Evolutionary conservation across 192 early-diverging fungal species (phyloP), one percentile per base, ranked within the genome.

Genomic region (Rhizophagus clarus): DNA sequence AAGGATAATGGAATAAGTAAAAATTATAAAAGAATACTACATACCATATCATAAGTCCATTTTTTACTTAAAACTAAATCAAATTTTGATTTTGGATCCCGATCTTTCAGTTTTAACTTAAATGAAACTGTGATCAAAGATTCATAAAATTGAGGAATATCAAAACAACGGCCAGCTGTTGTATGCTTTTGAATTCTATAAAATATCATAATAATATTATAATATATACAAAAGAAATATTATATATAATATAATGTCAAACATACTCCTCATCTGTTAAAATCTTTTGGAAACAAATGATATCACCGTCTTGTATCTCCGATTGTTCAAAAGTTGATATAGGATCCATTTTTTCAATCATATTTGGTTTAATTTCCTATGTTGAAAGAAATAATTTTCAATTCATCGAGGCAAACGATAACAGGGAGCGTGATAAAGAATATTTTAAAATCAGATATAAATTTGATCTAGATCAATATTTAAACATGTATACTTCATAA

Each of bases 291-390:
- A 93, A 92, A 79, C 89, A 93, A 72, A 99, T 89, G 72, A 99
- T 98, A 81, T 99, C 98, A 49, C 98, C 98, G 72, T 93, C 94
- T 82, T 95, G 93, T 66, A 99, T 91, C 81, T 99, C 98, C 17
- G 93, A 91, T 34, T 84, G 69, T 4, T 68, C 62, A 82, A 97
- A 97, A 2, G 93, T 93, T 34, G 75, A 34, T 42, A 87, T 84
- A 14, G 80, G 42, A 73, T 95, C 91, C 85, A 95, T 90, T 32
- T 79, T 76, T 61, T 98, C 96, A 69, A 99, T 93, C 93, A 97
- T 92, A 9, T 86, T 89, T 0, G 98, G 96, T 87, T 97, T 97
- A 79, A 99, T 91, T 85, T 99, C 98, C 88, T 95, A 79, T 2
- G 22, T 62, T 8, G 45, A 47, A 76, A 73, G 4, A 34, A 10